phyloP scores from a whole-genome alignment of 2,329 filamentous ascomycete species.

The Aspergillus pseudotamarii region DNA sequence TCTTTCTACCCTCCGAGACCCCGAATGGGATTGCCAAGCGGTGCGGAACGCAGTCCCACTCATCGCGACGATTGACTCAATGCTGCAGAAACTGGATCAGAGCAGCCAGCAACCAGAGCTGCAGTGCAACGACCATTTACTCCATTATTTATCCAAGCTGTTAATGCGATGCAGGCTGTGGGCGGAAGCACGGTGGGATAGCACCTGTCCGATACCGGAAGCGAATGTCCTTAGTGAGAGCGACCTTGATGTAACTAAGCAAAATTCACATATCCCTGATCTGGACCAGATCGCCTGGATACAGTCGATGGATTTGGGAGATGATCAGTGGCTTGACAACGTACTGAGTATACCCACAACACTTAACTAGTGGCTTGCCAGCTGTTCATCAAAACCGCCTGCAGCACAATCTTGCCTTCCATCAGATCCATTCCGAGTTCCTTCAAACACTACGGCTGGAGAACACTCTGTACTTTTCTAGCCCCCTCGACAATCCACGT shows the following conservation, averaged over 20 bases:
- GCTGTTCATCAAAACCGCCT: too few species aligned
- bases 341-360: slow-evolving; percentile 20
- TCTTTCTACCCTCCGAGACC: slow-evolving; percentile 41
- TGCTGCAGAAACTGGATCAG: slow-evolving; percentile 32
- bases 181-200: slow-evolving; percentile 22
- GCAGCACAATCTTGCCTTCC: too few species aligned
- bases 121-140: slow-evolving; percentile 32
- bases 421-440: not conserved
- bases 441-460: too few species aligned
- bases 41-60: slow-evolving; percentile 38
- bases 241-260: slow-evolving; percentile 6
- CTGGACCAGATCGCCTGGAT: slow-evolving; percentile 32
- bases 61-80: slow-evolving; percentile 32
- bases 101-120: slow-evolving; percentile 31
- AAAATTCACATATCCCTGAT: slow-evolving; percentile 22
- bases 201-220: slow-evolving; percentile 12
- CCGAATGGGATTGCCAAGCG: slow-evolving; percentile 42
- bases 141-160: slow-evolving; percentile 29
- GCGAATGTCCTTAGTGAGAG: too few species aligned
- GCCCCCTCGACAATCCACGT: too few species aligned
- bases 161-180: slow-evolving; percentile 25
- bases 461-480: too few species aligned
- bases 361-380: too few species aligned
- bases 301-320: slow-evolving; percentile 33
- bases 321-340: slow-evolving; percentile 30